Evolutionary conservation across 2,329 filamentous ascomycete genomes (phyloP), one percentile per base, ranked within the genome.

Genomic region (Sphaerulina populicola): DNA sequence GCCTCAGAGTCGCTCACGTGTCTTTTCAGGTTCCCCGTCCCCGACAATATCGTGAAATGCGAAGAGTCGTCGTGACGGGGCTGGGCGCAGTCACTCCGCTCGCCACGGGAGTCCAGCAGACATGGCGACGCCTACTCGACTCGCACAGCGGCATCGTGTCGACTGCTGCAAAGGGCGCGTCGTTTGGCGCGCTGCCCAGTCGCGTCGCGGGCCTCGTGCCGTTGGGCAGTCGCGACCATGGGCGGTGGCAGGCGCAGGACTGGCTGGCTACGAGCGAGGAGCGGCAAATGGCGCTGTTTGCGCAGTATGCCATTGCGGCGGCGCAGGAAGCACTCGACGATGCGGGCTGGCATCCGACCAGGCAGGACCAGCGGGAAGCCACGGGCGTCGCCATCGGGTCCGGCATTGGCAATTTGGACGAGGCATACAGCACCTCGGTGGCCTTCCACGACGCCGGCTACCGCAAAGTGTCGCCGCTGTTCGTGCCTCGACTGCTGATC

Each of bases 381-480:
- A 94, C 90, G 0, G 93, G 93, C 0, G 86, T 98, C 1, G 95
- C 91, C 63, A 76, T 98, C 37, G 93, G 93, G 2, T 97, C 91
- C 58, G 93, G 93, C 1, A 96, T 98, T 62, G 93, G 93, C 12
- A 96, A 93, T 63, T 77, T 98, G 36, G 86, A 95, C 37, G 89
- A 95, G 61, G 82, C 94, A 7, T 96, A 94, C 69, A 77, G 84
- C 55, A 94, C 89, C 1, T 88, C 86, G 51, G 64, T 95, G 44
- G 81, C 80, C 1, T 94, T 86, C 65, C 77, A 86, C 30, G 76
- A 80, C 69, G 81, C 81, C 52, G 91, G 91, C 57, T 94, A 96
- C 68, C 88, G 81, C 60, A 95, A 93, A 64, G 86, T 97, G 2
- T 94, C 90, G 31, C 93, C 93, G 1, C 73, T 95, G 3, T 97